Conservation (phyloP, 2,329 filamentous ascomycete genomes). For the Stagonosporopsis tanaceti region DNA sequence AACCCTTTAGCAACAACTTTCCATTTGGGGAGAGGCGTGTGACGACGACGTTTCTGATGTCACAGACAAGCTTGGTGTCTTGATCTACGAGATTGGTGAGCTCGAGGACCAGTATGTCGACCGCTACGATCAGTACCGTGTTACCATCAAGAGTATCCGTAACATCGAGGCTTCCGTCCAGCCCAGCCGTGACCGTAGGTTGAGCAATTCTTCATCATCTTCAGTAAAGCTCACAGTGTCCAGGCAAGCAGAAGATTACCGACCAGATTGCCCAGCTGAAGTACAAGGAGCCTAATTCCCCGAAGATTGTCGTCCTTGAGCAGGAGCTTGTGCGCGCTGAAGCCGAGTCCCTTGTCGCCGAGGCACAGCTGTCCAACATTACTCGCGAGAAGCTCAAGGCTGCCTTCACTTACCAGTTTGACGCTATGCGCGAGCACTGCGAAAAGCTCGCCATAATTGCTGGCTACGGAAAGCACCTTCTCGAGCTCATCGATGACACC, state of each 20-base stretch:
- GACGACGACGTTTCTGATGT: slow-evolving; percentile 99
- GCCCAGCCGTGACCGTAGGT: slow-evolving; percentile 91
- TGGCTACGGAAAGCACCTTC: slow-evolving; percentile 96
- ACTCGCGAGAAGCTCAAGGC: slow-evolving; percentile 99
- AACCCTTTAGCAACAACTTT: slow-evolving; percentile 85
- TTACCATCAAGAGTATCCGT: slow-evolving; percentile 98
- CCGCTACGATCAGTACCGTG: slow-evolving; percentile 97
- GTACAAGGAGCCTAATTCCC: slow-evolving; percentile 99
- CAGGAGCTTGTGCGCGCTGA: slow-evolving; percentile 98
- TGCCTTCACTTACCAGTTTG: slow-evolving; percentile 97
- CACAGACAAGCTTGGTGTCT: slow-evolving; percentile 96
- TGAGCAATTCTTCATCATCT: background rate
- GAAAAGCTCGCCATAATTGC: slow-evolving; percentile 99
- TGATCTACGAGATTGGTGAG: slow-evolving; percentile 98
- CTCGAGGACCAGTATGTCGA: slow-evolving; percentile 98
- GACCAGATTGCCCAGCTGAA: slow-evolving; percentile 99
- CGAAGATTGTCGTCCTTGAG: slow-evolving; percentile 96
- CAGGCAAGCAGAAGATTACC: slow-evolving; percentile 98
- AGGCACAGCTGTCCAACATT: slow-evolving; percentile 98
- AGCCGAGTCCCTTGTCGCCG: slow-evolving; percentile 97
- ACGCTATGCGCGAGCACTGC: slow-evolving; percentile 94
- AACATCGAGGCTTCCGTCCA: slow-evolving; percentile 99
- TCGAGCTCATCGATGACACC: slow-evolving; percentile 94
- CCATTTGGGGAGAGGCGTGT: slow-evolving; percentile 93
- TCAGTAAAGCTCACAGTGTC: slow-evolving; percentile 8